Percentiles rank a stretch among this genome's conserved stretches.
Conservation (phyloP, 2,329 filamentous ascomycete species). For the Stenocarpella maydis region DNA sequence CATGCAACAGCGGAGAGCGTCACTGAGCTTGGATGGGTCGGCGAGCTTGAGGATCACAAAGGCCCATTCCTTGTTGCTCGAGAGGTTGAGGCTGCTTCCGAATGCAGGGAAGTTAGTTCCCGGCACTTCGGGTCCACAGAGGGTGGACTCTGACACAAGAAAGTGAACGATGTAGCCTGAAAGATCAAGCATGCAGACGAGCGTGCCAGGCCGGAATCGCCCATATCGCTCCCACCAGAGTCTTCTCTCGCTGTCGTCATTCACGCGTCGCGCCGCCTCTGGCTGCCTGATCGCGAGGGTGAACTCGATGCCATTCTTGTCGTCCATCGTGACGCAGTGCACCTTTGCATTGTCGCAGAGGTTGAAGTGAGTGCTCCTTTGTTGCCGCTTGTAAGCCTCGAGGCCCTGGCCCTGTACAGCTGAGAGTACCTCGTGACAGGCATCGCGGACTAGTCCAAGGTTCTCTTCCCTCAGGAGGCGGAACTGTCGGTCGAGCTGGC, state of each 20-base stretch:
- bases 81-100: conserved; percentile 40
- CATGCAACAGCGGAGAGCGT: conserved; percentile 43
- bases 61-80: conserved; percentile 42
- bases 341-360: conserved; percentile 48
- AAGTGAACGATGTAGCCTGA: conserved; percentile 51
- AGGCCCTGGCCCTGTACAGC: conserved; percentile 38
- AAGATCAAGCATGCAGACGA: conserved; percentile 58
- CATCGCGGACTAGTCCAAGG: conserved; percentile 60
- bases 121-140: neutral
- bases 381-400: conserved; percentile 29
- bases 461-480: conserved; percentile 64
- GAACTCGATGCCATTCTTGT: conserved; percentile 53
- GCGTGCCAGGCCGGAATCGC: conserved; percentile 56
- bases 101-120: too few relatives aligned
- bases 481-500: conserved; percentile 63
- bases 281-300: conserved; percentile 57
- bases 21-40: conserved; percentile 36
- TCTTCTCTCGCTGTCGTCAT: conserved; percentile 44
- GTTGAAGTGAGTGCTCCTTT: conserved; percentile 45
- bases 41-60: conserved; percentile 45
- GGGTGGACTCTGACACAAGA: conserved; percentile 47
- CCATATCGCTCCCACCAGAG: conserved; percentile 62
- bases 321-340: conserved; percentile 46
- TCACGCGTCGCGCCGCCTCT: conserved; percentile 37
- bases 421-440: conserved; percentile 51